These are phyloP conservation scores for Mycena epipterygia DNA, from an alignment of 768 basidiomycete species.

Conservation along the genomic window DNA sequence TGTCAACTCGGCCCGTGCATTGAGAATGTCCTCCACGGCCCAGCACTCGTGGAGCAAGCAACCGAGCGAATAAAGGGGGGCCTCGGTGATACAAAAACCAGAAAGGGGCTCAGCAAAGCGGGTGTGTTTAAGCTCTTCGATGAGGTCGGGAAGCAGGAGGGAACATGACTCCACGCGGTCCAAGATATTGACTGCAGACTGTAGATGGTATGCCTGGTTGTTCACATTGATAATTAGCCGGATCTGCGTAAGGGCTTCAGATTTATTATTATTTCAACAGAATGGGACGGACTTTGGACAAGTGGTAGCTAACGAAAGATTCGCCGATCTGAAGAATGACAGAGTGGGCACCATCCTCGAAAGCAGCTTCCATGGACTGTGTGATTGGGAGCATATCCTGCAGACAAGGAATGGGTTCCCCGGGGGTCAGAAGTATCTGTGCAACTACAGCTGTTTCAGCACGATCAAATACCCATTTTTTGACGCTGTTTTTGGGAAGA, in stretches of 20 bases:
- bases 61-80: neutral
- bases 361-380: neutral
- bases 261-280: neutral
- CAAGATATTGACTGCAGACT: neutral
- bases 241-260: neutral
- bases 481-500: neutral
- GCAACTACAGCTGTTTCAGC: neutral
- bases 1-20: conserved; percentile 6
- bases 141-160: neutral
- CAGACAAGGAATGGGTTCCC: neutral
- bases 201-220: conserved; percentile 6
- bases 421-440: neutral
- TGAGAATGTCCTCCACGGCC: conserved; percentile 9
- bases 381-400: neutral
- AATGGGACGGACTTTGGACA: neutral
- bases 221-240: neutral
- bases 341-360: neutral
- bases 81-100: neutral
- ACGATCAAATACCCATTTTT: neutral
- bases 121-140: neutral
- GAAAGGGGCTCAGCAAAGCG: neutral
- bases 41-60: conserved; percentile 15
- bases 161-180: neutral
- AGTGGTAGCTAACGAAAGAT: neutral
- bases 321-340: neutral